Percentiles rank a stretch among this genome's conserved stretches.
Evolutionary conservation across 148 eudicot species (phyloP).

Genomic region (Silene uniflora): DNA sequence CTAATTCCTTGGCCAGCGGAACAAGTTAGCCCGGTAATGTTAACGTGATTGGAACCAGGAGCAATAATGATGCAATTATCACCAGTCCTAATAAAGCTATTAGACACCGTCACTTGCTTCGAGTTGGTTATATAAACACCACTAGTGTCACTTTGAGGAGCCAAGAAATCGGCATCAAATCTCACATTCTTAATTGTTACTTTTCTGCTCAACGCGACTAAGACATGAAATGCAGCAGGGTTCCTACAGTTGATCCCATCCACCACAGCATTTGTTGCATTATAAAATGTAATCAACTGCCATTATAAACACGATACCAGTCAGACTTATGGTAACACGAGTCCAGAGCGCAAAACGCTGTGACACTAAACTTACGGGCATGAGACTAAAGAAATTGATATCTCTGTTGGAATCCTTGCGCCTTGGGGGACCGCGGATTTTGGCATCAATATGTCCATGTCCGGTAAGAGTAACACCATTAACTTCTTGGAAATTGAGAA

Average conservation of each 20-base stretch:
- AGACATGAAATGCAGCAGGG: constrained; percentile 44
- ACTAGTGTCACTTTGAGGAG: constrained; percentile 45
- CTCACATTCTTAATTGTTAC: constrained; percentile 29
- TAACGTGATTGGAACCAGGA: constrained; percentile 36
- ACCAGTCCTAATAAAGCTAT: constrained; percentile 41
- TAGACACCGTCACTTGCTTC: constrained; percentile 20
- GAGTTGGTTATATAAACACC: constrained; percentile 54
- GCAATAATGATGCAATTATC: constrained; percentile 61
- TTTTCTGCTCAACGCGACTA: constrained; percentile 27
- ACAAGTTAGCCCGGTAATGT: constrained; percentile 34
- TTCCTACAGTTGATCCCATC: constrained; percentile 32
- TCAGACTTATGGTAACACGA: too few species aligned
- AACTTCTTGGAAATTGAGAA: constrained; percentile 18
- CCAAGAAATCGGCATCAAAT: constrained; percentile 35
- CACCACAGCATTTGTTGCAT: constrained; percentile 25
- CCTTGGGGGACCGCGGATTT: neutral
- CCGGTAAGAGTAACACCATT: constrained; percentile 26
- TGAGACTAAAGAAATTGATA: constrained; percentile 7
- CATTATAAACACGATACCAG: neutral
- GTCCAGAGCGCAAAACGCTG: too few species aligned
- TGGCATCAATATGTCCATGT: constrained; percentile 12
- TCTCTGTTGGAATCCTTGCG: neutral
- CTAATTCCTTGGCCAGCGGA: constrained; percentile 66
- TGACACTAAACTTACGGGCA: constrained; percentile 23
- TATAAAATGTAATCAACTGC: constrained; percentile 36